Conservation (phyloP, 768 basidiomycete species). For the Termitomyces sp. region DNA sequence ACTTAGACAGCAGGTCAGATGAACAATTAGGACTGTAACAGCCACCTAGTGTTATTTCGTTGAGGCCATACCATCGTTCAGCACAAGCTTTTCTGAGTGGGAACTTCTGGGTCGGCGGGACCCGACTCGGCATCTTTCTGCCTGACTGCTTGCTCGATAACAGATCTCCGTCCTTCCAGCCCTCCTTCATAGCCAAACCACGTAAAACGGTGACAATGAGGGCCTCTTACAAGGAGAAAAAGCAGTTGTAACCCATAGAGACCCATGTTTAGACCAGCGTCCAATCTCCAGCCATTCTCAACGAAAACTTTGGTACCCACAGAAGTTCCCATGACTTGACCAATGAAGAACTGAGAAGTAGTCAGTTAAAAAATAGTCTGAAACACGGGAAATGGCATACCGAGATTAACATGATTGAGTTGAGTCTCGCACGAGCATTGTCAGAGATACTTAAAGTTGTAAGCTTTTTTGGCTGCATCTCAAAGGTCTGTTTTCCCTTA, state of each 20-base stretch:
- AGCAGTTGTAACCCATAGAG: slow-evolving; percentile 52
- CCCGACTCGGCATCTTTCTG: neutral
- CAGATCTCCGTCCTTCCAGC: slow-evolving; percentile 34
- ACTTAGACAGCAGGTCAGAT: neutral
- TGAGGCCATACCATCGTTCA: neutral
- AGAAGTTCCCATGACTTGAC: slow-evolving; percentile 80
- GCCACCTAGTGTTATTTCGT: neutral
- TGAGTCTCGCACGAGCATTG: slow-evolving; percentile 62
- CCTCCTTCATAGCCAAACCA: slow-evolving; percentile 69
- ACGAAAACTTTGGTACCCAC: slow-evolving; percentile 72
- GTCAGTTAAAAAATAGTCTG: neutral
- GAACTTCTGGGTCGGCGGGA: neutral
- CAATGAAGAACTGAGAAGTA: slow-evolving; percentile 52
- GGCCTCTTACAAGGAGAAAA: slow-evolving; percentile 61
- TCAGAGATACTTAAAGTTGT: slow-evolving; percentile 27
- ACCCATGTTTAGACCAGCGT: slow-evolving; percentile 55
- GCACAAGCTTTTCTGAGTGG: neutral
- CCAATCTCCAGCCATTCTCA: slow-evolving; percentile 63
- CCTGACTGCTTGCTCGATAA: neutral
- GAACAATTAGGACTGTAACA: neutral
- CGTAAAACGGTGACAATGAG: slow-evolving; percentile 50
- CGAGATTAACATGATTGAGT: slow-evolving; percentile 70
- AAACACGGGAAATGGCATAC: slow-evolving; percentile 23
- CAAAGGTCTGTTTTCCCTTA: slow-evolving; percentile 18
- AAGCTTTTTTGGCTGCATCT: neutral